Conservation (phyloP, 2,329 filamentous ascomycete genomes). For the Sarocladiaceae sp. region DNA sequence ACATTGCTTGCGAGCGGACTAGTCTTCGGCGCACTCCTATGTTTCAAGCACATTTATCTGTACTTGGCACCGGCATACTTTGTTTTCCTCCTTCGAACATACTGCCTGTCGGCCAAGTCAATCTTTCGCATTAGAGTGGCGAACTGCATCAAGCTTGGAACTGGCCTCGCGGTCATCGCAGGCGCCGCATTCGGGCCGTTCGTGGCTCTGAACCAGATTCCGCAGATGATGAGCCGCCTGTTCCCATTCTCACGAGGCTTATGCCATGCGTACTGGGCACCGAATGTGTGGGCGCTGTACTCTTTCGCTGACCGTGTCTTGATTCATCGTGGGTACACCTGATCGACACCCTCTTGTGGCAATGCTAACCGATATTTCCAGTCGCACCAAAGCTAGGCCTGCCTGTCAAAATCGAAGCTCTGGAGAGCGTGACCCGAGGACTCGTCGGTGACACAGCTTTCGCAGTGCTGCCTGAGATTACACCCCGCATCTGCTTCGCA, state of each 20-base stretch:
- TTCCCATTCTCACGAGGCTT: slow-evolving; percentile 93
- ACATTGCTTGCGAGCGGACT: slow-evolving; percentile 75
- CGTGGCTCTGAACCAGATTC: slow-evolving; percentile 72
- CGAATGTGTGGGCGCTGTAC: slow-evolving; percentile 95
- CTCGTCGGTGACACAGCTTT: slow-evolving; percentile 92
- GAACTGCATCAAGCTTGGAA: slow-evolving; percentile 80
- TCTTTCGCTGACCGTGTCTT: slow-evolving; percentile 82
- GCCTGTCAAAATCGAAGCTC: slow-evolving; percentile 65
- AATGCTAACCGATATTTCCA: slow-evolving; percentile 25
- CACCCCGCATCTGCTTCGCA: slow-evolving; percentile 72
- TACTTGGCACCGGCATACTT: slow-evolving; percentile 97
- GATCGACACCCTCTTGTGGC: not conserved
- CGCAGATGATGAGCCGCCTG: slow-evolving; percentile 76
- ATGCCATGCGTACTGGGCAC: slow-evolving; percentile 98
- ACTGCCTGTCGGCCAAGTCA: slow-evolving; percentile 77
- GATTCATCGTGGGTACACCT: slow-evolving; percentile 65
- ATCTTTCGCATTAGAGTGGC: slow-evolving; percentile 70
- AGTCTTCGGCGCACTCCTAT: slow-evolving; percentile 79
- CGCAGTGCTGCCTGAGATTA: slow-evolving; percentile 84
- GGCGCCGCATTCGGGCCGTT: slow-evolving; percentile 88
- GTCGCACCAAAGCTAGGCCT: slow-evolving; percentile 80
- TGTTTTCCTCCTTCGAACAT: slow-evolving; percentile 81
- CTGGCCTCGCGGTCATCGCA: slow-evolving; percentile 67
- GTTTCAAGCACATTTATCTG: slow-evolving; percentile 97
- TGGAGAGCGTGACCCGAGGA: slow-evolving; percentile 87